Conservation (phyloP, 2,329 filamentous ascomycete species). For the Diaporthe ilicicola region DNA sequence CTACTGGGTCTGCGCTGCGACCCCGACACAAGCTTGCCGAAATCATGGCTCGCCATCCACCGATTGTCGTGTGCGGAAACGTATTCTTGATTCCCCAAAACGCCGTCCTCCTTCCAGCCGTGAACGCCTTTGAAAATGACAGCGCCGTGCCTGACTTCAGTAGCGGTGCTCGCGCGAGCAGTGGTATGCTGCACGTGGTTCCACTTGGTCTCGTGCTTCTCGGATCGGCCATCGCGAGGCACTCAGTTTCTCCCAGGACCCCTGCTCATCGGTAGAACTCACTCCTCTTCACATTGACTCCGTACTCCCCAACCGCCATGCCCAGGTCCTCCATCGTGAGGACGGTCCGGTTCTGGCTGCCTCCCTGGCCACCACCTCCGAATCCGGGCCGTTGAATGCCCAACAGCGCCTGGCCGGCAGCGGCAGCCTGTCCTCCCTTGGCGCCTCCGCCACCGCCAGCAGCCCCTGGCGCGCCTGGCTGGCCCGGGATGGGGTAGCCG, state of each 20-base stretch:
- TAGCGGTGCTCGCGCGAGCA: neutral
- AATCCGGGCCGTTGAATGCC: slow-evolving; percentile 82
- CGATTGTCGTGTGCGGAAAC: neutral
- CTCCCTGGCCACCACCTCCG: slow-evolving; percentile 88
- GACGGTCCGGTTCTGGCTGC: slow-evolving; percentile 89
- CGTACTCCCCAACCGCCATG: slow-evolving; percentile 98
- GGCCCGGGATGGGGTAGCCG: slow-evolving; percentile 72
- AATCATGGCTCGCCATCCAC: neutral
- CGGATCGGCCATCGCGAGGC: neutral
- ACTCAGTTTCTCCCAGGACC: neutral
- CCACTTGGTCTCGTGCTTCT: neutral
- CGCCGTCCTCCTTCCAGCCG: slow-evolving; percentile 15
- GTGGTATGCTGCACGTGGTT: neutral
- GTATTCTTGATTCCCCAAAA: neutral
- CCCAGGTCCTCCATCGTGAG: slow-evolving; percentile 98
- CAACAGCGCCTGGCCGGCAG: slow-evolving; percentile 52
- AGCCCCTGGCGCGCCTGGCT: slow-evolving; percentile 51
- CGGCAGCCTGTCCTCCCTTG: slow-evolving; percentile 48
- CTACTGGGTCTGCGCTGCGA: neutral
- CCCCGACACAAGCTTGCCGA: neutral
- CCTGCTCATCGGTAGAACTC: slow-evolving; percentile 86
- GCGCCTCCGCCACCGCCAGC: slow-evolving; percentile 43
- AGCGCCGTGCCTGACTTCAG: neutral
- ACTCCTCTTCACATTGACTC: slow-evolving; percentile 95
- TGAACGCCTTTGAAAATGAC: slow-evolving; percentile 4